Base-by-base conservation (phyloP, 2,329 filamentous ascomycete genomes). In the Nannizziopsis barbatae region DNA sequence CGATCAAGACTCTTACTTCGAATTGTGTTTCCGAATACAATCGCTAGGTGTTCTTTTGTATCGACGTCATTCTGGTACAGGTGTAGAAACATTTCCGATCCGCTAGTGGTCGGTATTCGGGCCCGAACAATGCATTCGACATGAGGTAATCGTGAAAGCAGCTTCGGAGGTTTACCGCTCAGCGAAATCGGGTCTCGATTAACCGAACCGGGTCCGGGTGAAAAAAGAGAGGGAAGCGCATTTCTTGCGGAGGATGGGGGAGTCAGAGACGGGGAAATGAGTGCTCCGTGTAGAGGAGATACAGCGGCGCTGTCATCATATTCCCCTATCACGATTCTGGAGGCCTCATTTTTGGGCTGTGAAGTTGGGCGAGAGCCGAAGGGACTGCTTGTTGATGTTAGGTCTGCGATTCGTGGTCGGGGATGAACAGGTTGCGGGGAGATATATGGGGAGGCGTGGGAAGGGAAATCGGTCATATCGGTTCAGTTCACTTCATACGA, bases 11-110 rank as follows among this genome's bases (percentile, higher is more conserved):
- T 75, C 65, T 71, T 80, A 79, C 64, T 78, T 42, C 92, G 77
- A 56, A 96, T 95, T 42, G 81, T 75, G 51, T 83, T 81, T 2
- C 92, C 92, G 65, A 98, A 98, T 0, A 98, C 92, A 61, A 98
- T 96, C 14, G 92, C 92, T 45, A 98, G 71, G 64, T 98, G 92
- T 62, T 98, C 92, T 67, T 98, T 98, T 55, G 83, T 86, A 65
- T 98, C 92, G 5, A 86, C 80, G 58, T 85, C 85, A 67, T 98
- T 98, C 54, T 82, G 82, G 69, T 98, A 98, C 0, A 96, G 73
- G 62, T 98, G 90, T 45, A 98, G 69, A 67, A 93, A 98, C 88
- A 98, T 96, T 66, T 98, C 89, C 9, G 88, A 85, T 2, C 90
- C 90, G 0, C 77, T 80, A 1, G 87, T 90, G 0, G 90, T 96